Percentiles rank a stretch among this genome's conserved stretches.
These are phyloP conservation scores for Metschnikowia dekortorum DNA, from an alignment of 805 yeast genomes.

Conservation along the genomic window DNA sequence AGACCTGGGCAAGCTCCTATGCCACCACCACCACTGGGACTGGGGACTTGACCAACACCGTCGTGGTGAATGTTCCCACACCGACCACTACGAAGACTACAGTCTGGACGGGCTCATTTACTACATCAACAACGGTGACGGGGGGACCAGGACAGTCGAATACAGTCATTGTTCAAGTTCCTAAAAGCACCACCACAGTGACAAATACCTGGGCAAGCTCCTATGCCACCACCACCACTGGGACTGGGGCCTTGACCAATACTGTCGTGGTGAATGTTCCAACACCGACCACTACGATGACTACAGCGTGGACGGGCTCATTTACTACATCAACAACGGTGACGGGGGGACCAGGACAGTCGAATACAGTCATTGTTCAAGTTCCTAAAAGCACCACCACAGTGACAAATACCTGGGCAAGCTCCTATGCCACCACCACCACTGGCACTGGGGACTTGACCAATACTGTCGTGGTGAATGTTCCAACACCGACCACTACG, in stretches of 20 bases:
- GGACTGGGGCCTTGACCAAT: background rate
- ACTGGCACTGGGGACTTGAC: background rate
- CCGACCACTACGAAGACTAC: conserved; percentile 3
- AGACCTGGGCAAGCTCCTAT: too few species aligned
- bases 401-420: conserved; percentile 3
- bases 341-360: conserved; percentile 4
- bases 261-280: conserved; percentile 15
- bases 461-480: conserved; percentile 11
- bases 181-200: conserved; percentile 4
- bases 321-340: background rate
- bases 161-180: conserved; percentile 8
- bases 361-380: conserved; percentile 5
- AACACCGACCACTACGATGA: conserved; percentile 12
- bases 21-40: too few species aligned
- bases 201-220: conserved; percentile 4
- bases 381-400: background rate
- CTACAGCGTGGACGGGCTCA: conserved; percentile 7
- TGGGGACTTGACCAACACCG: too few species aligned
- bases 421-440: conserved; percentile 3
- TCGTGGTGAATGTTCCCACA: conserved; percentile 4
- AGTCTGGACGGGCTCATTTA: conserved; percentile 7
- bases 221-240: conserved; percentile 3
- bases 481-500: conserved; percentile 15
- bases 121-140: too few species aligned
- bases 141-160: too few species aligned